A percentile compares a stretch with the other conserved stretches of the same genome.
Conservation (phyloP, 805 yeast genomes). For the Jamesozyma jinghongensis region DNA sequence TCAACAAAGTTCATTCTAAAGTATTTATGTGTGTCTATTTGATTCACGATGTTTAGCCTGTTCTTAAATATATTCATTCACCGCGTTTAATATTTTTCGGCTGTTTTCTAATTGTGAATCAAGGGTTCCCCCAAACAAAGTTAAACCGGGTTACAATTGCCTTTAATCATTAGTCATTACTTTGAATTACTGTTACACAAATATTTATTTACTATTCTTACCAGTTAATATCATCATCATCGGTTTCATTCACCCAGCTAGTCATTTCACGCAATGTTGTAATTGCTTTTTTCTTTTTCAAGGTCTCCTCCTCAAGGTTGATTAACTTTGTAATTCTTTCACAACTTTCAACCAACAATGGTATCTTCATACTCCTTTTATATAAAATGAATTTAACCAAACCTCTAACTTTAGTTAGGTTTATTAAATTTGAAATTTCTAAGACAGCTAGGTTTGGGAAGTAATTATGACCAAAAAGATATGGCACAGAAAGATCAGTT, state of each 20-base stretch:
- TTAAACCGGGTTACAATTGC: no score
- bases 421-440: slow-evolving; percentile 58
- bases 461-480: slow-evolving; percentile 34
- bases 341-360: slow-evolving; percentile 69
- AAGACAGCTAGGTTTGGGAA: slow-evolving; percentile 59
- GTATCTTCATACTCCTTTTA: slow-evolving; percentile 37
- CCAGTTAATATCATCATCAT: no score
- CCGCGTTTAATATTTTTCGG: no score
- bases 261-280: slow-evolving; percentile 53
- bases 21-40: no score
- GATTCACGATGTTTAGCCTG: no score
- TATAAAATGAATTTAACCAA: slow-evolving; percentile 58
- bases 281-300: slow-evolving; percentile 49
- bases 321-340: slow-evolving; percentile 54
- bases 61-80: no score
- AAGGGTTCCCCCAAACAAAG: no score
- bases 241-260: slow-evolving; percentile 47
- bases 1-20: slow-evolving; percentile 13
- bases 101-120: no score
- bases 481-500: slow-evolving; percentile 51
- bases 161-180: no score
- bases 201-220: no score
- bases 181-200: no score
- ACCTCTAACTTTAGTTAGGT: slow-evolving; percentile 50
- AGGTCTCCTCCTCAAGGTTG: slow-evolving; percentile 47